Evolutionary conservation across 768 basidiomycete species (phyloP), one percentile per base, ranked within the genome.

Genomic region (Suillus lakei): DNA sequence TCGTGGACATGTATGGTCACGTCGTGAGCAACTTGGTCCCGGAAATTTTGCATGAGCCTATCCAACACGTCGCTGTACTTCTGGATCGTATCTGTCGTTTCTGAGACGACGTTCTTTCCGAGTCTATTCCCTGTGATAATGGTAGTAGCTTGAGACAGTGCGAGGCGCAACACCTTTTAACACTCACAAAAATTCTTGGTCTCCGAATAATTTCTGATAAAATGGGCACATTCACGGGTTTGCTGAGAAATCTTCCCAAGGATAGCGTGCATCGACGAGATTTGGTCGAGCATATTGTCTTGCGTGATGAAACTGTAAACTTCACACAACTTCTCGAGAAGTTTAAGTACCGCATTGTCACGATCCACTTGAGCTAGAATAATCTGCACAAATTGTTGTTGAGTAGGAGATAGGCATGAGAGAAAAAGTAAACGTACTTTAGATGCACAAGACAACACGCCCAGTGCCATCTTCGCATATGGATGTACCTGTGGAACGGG

Each of bases 161-260:
- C 39, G 7, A 28, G 15, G 34, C n/a, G n/a, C 18, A n/a, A 39
- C 26, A 16, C 26, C 39, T 8, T 44, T 18, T 41, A 53, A 12
- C 12, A 68, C 70, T 12, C 60, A 74, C 73, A 48, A 54, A 72
- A 69, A 26, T 60, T 71, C 58, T 70, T 70, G 21, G 64, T 70
- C 59, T 63, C 68, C 26, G 73, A 66, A 62, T 75, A 75, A 43
- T 69, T 70, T 8, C 64, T 66, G 30, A 75, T 74, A 46, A 75
- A 75, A 63, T 74, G 70, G 4, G 67, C 73, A 56, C 73, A 74
- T 60, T 74, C 72, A 2, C 64, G 66, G 0, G 70, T 71, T 59
- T 73, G 69, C 32, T 68, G 61, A 4, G 66, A 39, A 30, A 64
- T 39, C n/a, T 44, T 8, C 13, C 28, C 18, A 15, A 64, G 38